Evolutionary conservation across 352 stramenopile species (phyloP).

Genomic region (Phytophthora colocasiae): DNA sequence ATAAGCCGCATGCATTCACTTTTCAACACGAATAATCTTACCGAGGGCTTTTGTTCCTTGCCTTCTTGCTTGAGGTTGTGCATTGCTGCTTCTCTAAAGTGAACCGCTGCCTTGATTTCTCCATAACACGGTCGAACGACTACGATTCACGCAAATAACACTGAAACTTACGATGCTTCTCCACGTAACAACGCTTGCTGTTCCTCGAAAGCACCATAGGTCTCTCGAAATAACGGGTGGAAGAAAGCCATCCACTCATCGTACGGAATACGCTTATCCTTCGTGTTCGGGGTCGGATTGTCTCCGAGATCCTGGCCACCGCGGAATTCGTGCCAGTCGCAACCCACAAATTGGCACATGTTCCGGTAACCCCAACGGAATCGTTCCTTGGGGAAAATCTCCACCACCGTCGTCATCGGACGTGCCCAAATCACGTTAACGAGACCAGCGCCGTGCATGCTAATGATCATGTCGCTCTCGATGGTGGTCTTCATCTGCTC

Average conservation of each 20-base stretch:
- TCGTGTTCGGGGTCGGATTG: slow-evolving; percentile 43
- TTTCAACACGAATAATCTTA: slow-evolving; percentile 29
- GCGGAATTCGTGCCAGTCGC: slow-evolving; percentile 70
- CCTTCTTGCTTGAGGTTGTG: slow-evolving; percentile 13
- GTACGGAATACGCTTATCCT: slow-evolving; percentile 61
- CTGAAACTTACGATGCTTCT: slow-evolving; percentile 21
- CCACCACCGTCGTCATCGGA: slow-evolving; percentile 61
- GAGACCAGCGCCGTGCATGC: slow-evolving; percentile 85
- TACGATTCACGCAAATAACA: slow-evolving; percentile 27
- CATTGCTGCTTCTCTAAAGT: slow-evolving; percentile 31
- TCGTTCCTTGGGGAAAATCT: slow-evolving; percentile 73
- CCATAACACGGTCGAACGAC: background rate
- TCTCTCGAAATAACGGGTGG: slow-evolving; percentile 41
- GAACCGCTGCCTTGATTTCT: slow-evolving; percentile 8
- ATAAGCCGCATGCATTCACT: slow-evolving; percentile 11
- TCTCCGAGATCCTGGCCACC: slow-evolving; percentile 46
- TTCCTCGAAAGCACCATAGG: slow-evolving; percentile 32
- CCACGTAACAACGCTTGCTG: slow-evolving; percentile 31
- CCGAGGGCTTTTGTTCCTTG: slow-evolving; percentile 10
- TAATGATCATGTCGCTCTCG: slow-evolving; percentile 79
- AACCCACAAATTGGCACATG: slow-evolving; percentile 76
- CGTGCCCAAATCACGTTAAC: slow-evolving; percentile 79
- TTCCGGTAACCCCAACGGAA: slow-evolving; percentile 80
- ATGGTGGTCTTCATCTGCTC: slow-evolving; percentile 75
- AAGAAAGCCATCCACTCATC: slow-evolving; percentile 69